Evolutionary conservation across 2,329 filamentous ascomycete genomes (phyloP), one percentile per base, ranked within the genome.

Genomic region (Neofusicoccum cordaticola): DNA sequence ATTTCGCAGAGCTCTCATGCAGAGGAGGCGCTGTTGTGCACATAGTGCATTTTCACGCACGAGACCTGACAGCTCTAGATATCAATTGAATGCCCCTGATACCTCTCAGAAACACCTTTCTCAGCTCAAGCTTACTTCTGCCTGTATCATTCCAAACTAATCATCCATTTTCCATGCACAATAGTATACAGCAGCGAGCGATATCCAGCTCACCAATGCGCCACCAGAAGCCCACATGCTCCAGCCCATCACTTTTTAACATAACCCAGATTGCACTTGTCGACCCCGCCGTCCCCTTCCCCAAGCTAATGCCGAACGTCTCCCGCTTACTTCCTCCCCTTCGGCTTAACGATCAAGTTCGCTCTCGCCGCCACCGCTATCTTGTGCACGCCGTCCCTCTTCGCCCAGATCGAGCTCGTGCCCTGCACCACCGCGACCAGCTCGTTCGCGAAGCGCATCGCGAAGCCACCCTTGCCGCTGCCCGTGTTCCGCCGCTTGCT

Each of bases 391-490:
- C 83, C 79, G 69, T 85, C 84, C 70, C 95, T 85, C 82, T 87
- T 89, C 47, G 96, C 92, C 95, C 95, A 99, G 52, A 92, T 89
- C 27, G 79, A 75, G 69, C 92, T 96, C 71, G 86, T 86, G 37
- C 95, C 95, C 82, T 98, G 93, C 9, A 96, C 88, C 31, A 98
- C 90, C 41, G 90, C 85, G 63, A 98, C 84, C 66, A 98, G 82
- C 84, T 97, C 94, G 74, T 94, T 89, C 1, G 92, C 93, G 67
- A 98, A 85, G 63, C 91, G 85, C 71, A 89, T 84, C 11, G 92
- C 89, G 73, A 96, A 90, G 76, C 88, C 87, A 68, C 85, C 85
- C 65, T 86, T 85, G 7, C 91, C 91, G 72, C 87, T 90, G 19
- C 89, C 90, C 70, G 84, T 84, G 68, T 88, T 90, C 68, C 85